Conservation (phyloP, 2,329 filamentous ascomycete genomes). For the Epichloe sibirici region DNA sequence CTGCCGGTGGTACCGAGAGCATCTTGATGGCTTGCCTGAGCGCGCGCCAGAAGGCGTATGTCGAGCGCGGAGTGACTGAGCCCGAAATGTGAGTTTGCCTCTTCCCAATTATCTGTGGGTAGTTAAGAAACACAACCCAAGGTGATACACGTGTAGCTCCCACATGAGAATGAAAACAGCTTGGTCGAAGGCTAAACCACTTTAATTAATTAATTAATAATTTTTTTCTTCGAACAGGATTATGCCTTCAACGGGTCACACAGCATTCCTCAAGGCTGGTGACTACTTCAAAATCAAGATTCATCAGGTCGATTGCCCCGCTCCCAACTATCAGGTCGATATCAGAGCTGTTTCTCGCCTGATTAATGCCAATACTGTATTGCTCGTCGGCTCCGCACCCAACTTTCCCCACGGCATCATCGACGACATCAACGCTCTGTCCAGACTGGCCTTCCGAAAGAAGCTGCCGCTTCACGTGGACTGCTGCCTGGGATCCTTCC, state of each 20-base stretch:
- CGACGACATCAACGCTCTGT: constrained; percentile 80
- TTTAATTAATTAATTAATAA: background rate
- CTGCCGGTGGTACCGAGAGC: constrained; percentile 87
- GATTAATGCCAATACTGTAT: constrained; percentile 85
- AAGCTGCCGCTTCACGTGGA: constrained; percentile 88
- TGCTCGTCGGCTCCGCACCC: constrained; percentile 87
- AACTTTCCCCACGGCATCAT: constrained; percentile 99
- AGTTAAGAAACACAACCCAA: background rate
- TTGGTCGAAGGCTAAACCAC: background rate
- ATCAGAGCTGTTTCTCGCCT: constrained; percentile 65
- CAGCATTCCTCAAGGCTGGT: constrained; percentile 89
- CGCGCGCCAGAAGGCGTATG: constrained; percentile 77
- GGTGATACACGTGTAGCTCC: background rate
- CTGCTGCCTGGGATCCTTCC: constrained; percentile 92
- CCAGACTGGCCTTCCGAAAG: constrained; percentile 66
- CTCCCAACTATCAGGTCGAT: constrained; percentile 75
- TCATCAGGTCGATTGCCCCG: constrained; percentile 77
- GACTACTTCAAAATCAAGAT: constrained; percentile 96
- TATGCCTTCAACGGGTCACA: constrained; percentile 85
- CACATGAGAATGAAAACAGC: background rate
- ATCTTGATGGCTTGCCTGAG: constrained; percentile 92
- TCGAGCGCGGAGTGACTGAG: constrained; percentile 76
- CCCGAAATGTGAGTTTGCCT: constrained; percentile 70
- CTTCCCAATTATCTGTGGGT: background rate
- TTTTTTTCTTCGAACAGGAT: constrained; percentile 44